These are phyloP conservation scores for Poterioochromonas sp. DNA, from an alignment of 352 stramenopile genomes.

Conservation along the genomic window DNA sequence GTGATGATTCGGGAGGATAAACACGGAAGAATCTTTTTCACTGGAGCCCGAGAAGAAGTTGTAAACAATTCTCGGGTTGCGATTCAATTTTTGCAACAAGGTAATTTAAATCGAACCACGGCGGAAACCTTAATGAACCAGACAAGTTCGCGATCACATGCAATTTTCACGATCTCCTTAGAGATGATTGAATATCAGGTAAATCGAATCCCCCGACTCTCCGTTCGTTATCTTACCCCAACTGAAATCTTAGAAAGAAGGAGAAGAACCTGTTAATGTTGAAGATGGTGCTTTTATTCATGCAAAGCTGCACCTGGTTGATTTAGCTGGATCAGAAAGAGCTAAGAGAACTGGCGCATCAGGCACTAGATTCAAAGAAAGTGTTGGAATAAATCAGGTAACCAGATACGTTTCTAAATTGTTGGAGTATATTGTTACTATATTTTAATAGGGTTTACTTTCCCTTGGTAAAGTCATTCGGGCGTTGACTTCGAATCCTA, in stretches of 20 bases:
- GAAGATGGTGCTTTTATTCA: slow-evolving; percentile 56
- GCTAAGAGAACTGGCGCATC: slow-evolving; percentile 67
- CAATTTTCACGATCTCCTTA: slow-evolving; percentile 85
- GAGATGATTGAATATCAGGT: slow-evolving; percentile 50
- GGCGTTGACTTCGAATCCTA: slow-evolving; percentile 60
- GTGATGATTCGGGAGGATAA: slow-evolving; percentile 34
- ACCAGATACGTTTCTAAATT: slow-evolving; percentile 45
- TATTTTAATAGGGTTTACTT: slow-evolving; percentile 52
- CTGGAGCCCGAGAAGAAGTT: slow-evolving; percentile 30
- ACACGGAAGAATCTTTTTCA: slow-evolving; percentile 32
- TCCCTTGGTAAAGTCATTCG: slow-evolving; percentile 78
- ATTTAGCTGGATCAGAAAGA: slow-evolving; percentile 69
- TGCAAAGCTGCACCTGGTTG: slow-evolving; percentile 71
- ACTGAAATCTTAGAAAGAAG: slow-evolving; percentile 40
- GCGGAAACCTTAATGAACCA: slow-evolving; percentile 81
- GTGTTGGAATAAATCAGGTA: slow-evolving; percentile 72
- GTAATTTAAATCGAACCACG: slow-evolving; percentile 80
- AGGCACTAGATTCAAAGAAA: slow-evolving; percentile 70
- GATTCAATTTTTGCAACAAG: slow-evolving; percentile 63
- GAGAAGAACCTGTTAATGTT: slow-evolving; percentile 55
- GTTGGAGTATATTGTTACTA: neutral
- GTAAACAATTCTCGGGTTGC: neutral
- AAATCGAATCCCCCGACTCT: slow-evolving; percentile 9
- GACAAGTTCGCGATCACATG: slow-evolving; percentile 74
- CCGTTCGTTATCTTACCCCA: slow-evolving; percentile 39